phyloP scores from a whole-genome alignment of 2,329 filamentous ascomycete genomes.

The Corynespora cassiicola region DNA sequence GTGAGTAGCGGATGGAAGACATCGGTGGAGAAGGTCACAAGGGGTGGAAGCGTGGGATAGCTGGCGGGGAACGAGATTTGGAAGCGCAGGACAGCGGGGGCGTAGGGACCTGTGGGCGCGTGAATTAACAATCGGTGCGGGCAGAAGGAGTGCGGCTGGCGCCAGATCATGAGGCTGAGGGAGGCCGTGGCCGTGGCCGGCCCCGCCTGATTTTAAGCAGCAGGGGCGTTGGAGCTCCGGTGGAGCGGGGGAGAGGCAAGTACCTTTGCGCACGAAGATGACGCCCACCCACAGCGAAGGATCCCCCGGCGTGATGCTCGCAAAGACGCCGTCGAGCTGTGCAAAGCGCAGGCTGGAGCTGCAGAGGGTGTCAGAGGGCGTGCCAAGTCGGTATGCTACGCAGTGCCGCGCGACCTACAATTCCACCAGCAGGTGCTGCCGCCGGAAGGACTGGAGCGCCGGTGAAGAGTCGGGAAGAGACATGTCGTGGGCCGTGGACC shows the following conservation, averaged over 20 bases:
- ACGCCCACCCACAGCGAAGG: conserved; percentile 88
- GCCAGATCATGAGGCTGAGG: background rate
- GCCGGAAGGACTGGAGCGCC: conserved; percentile 61
- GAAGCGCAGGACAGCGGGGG: conserved; percentile 85
- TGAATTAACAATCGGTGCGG: conserved; percentile 28
- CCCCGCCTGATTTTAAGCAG: conserved; percentile 12
- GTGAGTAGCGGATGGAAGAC: conserved; percentile 95
- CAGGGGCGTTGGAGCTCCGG: too few species aligned
- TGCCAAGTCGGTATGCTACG: conserved; percentile 16
- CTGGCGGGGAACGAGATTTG: conserved; percentile 83
- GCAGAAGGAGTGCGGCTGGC: conserved; percentile 1
- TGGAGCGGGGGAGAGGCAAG: conserved; percentile 11
- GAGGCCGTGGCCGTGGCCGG: background rate
- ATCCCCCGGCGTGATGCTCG: conserved; percentile 82
- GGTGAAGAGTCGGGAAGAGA: conserved; percentile 29
- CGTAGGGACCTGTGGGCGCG: conserved; percentile 76
- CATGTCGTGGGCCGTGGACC: conserved; percentile 20
- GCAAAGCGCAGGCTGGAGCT: conserved; percentile 82
- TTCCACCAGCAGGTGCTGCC: conserved; percentile 79
- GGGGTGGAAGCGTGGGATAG: conserved; percentile 80
- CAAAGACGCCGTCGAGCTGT: conserved; percentile 85
- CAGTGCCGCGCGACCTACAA: conserved; percentile 73
- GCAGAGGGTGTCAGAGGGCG: conserved; percentile 33
- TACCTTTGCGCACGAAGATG: conserved; percentile 88
- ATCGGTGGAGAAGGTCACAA: conserved; percentile 88